These are phyloP conservation scores for Penicillium occitanis DNA, from an alignment of 2,329 filamentous ascomycete genomes.

Conservation along the genomic window DNA sequence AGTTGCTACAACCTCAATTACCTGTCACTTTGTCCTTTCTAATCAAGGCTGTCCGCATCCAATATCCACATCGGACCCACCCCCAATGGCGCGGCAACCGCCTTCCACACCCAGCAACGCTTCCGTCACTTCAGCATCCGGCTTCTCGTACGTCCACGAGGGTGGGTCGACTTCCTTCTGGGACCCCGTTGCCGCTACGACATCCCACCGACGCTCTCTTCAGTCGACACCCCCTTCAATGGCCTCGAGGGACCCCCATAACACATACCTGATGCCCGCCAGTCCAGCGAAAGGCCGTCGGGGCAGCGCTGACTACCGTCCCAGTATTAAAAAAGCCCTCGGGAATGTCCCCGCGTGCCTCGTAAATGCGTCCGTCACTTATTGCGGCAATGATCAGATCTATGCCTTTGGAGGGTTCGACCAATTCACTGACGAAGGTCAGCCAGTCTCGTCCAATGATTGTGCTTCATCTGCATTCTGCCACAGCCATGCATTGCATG, in stretches of 20 bases:
- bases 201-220: slow-evolving; percentile 31
- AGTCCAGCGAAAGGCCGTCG: slow-evolving; percentile 68
- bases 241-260: slow-evolving; percentile 53
- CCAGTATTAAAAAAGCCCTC: slow-evolving; percentile 75
- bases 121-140: slow-evolving; percentile 24
- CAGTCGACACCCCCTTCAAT: slow-evolving; percentile 31
- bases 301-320: slow-evolving; percentile 71
- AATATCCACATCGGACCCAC: slow-evolving; percentile 18
- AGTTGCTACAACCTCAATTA: background rate
- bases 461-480: background rate
- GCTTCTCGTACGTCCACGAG: slow-evolving; percentile 31
- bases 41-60: slow-evolving; percentile 7
- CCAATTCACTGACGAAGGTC: slow-evolving; percentile 92
- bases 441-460: slow-evolving; percentile 10
- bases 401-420: slow-evolving; percentile 98
- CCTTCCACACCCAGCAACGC: slow-evolving; percentile 28
- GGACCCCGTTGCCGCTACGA: slow-evolving; percentile 23
- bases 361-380: slow-evolving; percentile 98
- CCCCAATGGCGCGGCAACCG: slow-evolving; percentile 35
- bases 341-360: slow-evolving; percentile 86
- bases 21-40: background rate
- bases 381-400: slow-evolving; percentile 94
- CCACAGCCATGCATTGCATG: background rate
- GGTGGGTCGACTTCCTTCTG: slow-evolving; percentile 31
- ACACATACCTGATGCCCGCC: slow-evolving; percentile 89